A percentile compares a stretch with the other conserved stretches of the same genome.
phyloP scores from a whole-genome alignment of 2,329 filamentous ascomycete species.

The Colletotrichum sp. region DNA sequence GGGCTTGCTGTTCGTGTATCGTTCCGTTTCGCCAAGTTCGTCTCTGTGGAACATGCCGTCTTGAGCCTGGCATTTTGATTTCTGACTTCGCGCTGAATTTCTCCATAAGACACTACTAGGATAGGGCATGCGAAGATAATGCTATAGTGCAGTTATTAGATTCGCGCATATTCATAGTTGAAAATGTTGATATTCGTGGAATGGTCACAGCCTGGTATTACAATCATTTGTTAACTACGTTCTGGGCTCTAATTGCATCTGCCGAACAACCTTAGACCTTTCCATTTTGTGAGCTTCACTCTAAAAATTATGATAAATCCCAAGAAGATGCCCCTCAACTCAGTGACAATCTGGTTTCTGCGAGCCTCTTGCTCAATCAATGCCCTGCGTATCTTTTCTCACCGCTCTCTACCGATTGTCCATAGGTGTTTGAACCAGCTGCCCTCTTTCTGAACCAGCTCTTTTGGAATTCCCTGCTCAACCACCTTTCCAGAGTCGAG shows the following conservation, averaged over 20 bases:
- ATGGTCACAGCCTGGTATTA: not conserved
- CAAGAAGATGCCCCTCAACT: not conserved
- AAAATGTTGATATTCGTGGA: not conserved
- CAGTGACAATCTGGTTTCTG: not conserved
- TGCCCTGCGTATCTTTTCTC: not conserved
- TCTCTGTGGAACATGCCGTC: not conserved
- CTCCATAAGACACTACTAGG: not conserved
- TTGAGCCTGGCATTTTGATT: not conserved
- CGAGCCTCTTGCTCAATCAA: not conserved
- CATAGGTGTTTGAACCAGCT: not conserved
- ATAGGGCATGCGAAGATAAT: not conserved
- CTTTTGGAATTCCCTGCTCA: slow-evolving; percentile 27
- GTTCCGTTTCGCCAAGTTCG: not conserved
- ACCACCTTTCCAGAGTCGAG: slow-evolving; percentile 46
- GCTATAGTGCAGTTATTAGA: not conserved
- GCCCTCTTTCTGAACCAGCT: not conserved
- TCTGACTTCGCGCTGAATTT: not conserved
- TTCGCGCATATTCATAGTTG: not conserved
- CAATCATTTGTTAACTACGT: not conserved
- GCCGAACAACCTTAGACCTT: not conserved
- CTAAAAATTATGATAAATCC: not conserved
- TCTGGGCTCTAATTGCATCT: not conserved
- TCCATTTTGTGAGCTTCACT: not conserved
- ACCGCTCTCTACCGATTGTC: not conserved
- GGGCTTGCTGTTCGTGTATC: not conserved